Conservation (phyloP, 805 yeast genomes). For the Sungouiella blattae region DNA sequence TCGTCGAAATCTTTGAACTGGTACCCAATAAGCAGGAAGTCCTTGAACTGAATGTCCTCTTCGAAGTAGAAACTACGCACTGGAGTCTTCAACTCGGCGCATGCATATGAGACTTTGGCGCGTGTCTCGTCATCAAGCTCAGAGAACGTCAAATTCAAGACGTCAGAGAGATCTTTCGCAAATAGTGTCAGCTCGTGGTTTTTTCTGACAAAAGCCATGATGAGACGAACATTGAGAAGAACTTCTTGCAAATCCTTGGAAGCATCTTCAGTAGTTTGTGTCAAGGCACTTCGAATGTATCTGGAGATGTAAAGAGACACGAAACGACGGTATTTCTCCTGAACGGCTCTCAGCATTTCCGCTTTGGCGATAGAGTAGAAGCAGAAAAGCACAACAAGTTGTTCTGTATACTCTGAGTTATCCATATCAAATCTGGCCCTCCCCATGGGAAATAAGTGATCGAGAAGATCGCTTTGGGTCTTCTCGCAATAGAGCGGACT, state of each 20-base stretch:
- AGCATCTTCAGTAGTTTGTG: too few relatives aligned
- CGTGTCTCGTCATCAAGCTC: slow-evolving; percentile 8
- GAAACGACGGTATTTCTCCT: too few relatives aligned
- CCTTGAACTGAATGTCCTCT: slow-evolving; percentile 64
- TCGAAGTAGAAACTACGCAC: slow-evolving; percentile 50
- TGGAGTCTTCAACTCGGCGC: slow-evolving; percentile 26
- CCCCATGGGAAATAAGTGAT: slow-evolving; percentile 19
- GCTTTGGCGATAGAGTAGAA: slow-evolving; percentile 9
- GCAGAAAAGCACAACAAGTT: slow-evolving; percentile 13
- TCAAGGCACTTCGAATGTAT: too few relatives aligned
- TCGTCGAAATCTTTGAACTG: slow-evolving; percentile 63
- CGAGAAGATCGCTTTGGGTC: slow-evolving; percentile 21
- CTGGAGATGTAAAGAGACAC: slow-evolving; percentile 6
- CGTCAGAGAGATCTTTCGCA: not conserved
- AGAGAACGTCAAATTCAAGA: slow-evolving; percentile 3
- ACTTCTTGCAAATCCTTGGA: slow-evolving; percentile 2
- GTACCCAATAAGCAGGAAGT: slow-evolving; percentile 52
- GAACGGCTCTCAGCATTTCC: too few relatives aligned
- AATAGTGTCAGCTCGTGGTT: not conserved
- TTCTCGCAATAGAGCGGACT: slow-evolving; percentile 10
- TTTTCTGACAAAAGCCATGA: slow-evolving; percentile 12
- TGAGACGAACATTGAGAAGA: slow-evolving; percentile 8
- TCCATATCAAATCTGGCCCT: slow-evolving; percentile 4
- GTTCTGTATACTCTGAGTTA: slow-evolving; percentile 8
- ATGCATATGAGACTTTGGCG: slow-evolving; percentile 6